Conservation (phyloP, 1,284 basidiomycete species). For the Hypsizygus ulmarius region DNA sequence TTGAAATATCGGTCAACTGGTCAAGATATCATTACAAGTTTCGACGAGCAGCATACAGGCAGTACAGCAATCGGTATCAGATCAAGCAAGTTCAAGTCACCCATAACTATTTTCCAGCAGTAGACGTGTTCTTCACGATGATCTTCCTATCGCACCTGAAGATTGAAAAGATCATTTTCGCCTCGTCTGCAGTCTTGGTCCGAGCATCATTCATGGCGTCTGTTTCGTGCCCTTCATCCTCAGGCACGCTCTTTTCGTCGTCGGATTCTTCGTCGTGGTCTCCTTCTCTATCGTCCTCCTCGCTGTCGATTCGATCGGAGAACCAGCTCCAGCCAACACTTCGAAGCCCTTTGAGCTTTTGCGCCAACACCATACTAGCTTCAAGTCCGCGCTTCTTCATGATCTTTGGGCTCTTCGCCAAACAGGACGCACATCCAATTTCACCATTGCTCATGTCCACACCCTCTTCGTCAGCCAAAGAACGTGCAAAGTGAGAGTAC, state of each 20-base stretch:
- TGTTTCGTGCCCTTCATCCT: no score
- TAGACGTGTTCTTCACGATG: conserved; percentile 37
- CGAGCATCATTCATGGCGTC: background rate
- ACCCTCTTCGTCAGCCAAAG: conserved; percentile 17
- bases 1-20: no score
- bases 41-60: no score
- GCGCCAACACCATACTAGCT: conserved; percentile 43
- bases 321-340: conserved; percentile 55
- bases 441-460: conserved; percentile 28
- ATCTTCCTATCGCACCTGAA: conserved; percentile 36
- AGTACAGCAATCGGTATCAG: no score
- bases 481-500: conserved; percentile 41
- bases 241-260: no score
- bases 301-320: conserved; percentile 29
- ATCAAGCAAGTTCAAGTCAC: no score
- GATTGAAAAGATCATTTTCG: conserved; percentile 37
- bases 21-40: background rate
- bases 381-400: conserved; percentile 38
- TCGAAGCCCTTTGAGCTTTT: conserved; percentile 40
- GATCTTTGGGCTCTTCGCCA: conserved; percentile 10
- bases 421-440: conserved; percentile 33
- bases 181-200: conserved; percentile 14
- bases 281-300: conserved; percentile 20
- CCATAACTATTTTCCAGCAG: conserved; percentile 23
- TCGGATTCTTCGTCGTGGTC: background rate